Conservation (phyloP, 768 basidiomycete species). For the Auricularia auricula-judae region DNA sequence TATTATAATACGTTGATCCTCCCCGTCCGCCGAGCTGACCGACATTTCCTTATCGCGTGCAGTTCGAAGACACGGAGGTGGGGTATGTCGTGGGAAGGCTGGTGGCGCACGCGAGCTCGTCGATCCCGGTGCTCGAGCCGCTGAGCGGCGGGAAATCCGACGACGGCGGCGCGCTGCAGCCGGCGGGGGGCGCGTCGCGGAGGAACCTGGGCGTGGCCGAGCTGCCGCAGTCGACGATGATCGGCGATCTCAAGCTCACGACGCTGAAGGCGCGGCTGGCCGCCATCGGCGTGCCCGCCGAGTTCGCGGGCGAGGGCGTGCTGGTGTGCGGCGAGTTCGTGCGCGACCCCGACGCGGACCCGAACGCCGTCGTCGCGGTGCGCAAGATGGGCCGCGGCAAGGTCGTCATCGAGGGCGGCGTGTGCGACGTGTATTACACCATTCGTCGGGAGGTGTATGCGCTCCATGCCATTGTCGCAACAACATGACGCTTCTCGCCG, state of each 20-base stretch:
- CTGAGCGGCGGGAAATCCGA: conserved; percentile 7
- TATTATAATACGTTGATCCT: background rate
- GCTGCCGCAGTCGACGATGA: conserved; percentile 87
- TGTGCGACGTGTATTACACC: conserved; percentile 79
- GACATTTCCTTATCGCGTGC: background rate
- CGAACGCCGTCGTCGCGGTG: conserved; percentile 52
- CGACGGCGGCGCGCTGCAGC: conserved; percentile 24
- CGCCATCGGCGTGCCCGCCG: conserved; percentile 70
- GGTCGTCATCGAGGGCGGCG: conserved; percentile 82
- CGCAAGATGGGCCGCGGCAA: conserved; percentile 75
- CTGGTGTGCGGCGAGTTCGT: conserved; percentile 61
- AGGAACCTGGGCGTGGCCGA: conserved; percentile 25
- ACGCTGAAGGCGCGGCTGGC: conserved; percentile 73
- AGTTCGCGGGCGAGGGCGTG: conserved; percentile 95
- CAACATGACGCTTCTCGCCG: background rate
- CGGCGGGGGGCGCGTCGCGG: conserved; percentile 43
- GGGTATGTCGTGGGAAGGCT: conserved; percentile 88
- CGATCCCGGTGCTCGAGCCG: conserved; percentile 80
- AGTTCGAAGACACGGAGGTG: conserved; percentile 98
- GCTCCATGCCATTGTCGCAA: conserved; percentile 77
- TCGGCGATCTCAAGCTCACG: conserved; percentile 91
- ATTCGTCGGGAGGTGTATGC: conserved; percentile 86
- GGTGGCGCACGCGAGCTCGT: conserved; percentile 72
- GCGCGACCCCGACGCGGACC: conserved; percentile 39
- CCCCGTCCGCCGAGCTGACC: background rate